Evolutionary conservation across 2,329 filamentous ascomycete species (phyloP), one percentile per base, ranked within the genome.

Genomic region (Mollisia scopiformis): DNA sequence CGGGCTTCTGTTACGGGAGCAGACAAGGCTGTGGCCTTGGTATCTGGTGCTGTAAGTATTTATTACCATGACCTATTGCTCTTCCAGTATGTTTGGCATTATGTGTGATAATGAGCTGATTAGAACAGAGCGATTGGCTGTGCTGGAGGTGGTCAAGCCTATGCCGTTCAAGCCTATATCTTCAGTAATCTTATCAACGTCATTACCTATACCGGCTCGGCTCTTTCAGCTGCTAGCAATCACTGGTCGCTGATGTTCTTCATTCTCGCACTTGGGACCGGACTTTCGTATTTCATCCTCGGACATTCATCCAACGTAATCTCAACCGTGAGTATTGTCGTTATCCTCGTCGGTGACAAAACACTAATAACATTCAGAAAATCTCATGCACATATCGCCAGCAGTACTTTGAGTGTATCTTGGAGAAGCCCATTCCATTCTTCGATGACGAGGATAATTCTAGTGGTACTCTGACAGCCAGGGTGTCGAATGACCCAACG

Each of bases 1-100:
- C 58, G 82, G 83, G 0, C 77, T 79, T 23, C 75, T 89, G 5
- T 74, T 89, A 4, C 80, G 77, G 62, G 86, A 89, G 68, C 84
- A 87, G 61, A 77, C 75, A 47, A 75, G 73, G 43, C 76, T 80
- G 1, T 84, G 84, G 75, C 78, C 77, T 2, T 75, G 80, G 57
- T 85, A 86, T 66, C 66, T 72, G 3, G 58, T 86, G 16, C 79
- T 81, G n/a, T 52, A 77, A 57, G 55, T n/a, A n/a, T n/a, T n/a
- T n/a, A n/a, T n/a, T n/a, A n/a, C n/a, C n/a, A n/a, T n/a, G n/a
- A n/a, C n/a, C n/a, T n/a, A n/a, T 46, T 23, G 28, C 4, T 27
- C 11, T 11, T 25, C 23, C n/a, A n/a, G n/a, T n/a, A n/a, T n/a
- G 21, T 27, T 19, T 2, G 13, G 11, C 1, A 21, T 19, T 21